Percentiles rank a stretch among this genome's conserved stretches.
Conservation (phyloP, 129 eudicot species). For the Ambrosia artemisiifolia region DNA sequence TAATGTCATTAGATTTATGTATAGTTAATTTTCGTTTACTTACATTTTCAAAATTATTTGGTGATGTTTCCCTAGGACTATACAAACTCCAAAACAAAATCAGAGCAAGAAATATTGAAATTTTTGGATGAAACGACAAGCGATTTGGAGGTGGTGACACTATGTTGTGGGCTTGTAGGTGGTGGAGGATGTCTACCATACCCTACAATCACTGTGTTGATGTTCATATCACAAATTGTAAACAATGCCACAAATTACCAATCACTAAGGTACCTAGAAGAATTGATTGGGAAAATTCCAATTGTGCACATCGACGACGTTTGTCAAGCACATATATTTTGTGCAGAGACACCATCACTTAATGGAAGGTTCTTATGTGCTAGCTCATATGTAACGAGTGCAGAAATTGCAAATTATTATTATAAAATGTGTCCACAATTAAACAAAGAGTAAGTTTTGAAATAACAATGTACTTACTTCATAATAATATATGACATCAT, state of each 20-base stretch:
- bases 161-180: conserved; percentile 50
- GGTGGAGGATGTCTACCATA: conserved; percentile 37
- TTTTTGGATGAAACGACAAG: conserved; percentile 7
- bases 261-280: conserved; percentile 33
- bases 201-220: conserved; percentile 10
- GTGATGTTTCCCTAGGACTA: conserved; percentile 31
- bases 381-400: conserved; percentile 25
- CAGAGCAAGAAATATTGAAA: conserved; percentile 50
- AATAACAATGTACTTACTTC: neutral
- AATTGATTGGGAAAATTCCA: conserved; percentile 46
- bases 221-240: conserved; percentile 30
- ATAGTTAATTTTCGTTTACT: no score
- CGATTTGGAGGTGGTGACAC: conserved; percentile 41
- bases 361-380: conserved; percentile 51
- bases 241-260: neutral
- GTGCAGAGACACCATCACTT: conserved; percentile 24
- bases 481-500: neutral
- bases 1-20: no score
- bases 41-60: no score
- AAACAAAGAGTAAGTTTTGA: conserved; percentile 34
- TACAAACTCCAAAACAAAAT: conserved; percentile 22
- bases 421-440: conserved; percentile 34
- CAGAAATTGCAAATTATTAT: conserved; percentile 40
- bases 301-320: conserved; percentile 50
- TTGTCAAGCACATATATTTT: conserved; percentile 50